phyloP scores from a whole-genome alignment of 2,329 filamentous ascomycete species.

The Coniochaeta hoffmannii region DNA sequence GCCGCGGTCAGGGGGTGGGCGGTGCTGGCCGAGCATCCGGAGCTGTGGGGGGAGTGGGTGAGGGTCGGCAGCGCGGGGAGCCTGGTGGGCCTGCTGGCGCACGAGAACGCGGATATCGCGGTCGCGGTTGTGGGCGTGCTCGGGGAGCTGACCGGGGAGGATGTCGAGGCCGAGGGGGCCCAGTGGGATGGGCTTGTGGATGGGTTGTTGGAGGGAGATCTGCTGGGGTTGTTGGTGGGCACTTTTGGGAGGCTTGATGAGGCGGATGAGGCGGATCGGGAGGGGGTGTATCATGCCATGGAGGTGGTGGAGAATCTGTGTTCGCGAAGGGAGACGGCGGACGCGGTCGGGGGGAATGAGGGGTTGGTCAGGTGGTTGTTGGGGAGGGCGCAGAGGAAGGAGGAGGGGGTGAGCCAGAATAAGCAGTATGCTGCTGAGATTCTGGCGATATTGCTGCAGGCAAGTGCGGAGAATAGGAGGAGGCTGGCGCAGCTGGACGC shows the following conservation, averaged over 20 bases:
- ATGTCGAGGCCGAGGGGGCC: conserved; percentile 70
- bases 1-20: conserved; percentile 79
- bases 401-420: conserved; percentile 71
- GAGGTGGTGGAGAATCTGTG: conserved; percentile 80
- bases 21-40: conserved; percentile 78
- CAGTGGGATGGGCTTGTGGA: conserved; percentile 75
- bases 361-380: conserved; percentile 71
- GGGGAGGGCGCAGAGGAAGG: conserved; percentile 60
- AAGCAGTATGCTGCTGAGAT: conserved; percentile 94
- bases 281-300: conserved; percentile 80
- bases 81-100: conserved; percentile 74
- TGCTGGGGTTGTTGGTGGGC: conserved; percentile 66
- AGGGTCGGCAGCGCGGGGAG: conserved; percentile 65
- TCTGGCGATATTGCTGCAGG: conserved; percentile 79
- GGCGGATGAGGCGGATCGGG: conserved; percentile 61
- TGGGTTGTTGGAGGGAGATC: conserved; percentile 58
- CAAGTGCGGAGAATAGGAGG: conserved; percentile 57
- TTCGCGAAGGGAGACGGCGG: conserved; percentile 59
- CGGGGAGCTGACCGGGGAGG: conserved; percentile 86
- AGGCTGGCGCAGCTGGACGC: conserved; percentile 60
- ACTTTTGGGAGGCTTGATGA: conserved; percentile 80
- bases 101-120: conserved; percentile 96
- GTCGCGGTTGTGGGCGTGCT: conserved; percentile 87
- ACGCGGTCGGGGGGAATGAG: conserved; percentile 63
- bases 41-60: conserved; percentile 74